phyloP scores from a whole-genome alignment of 2,329 filamentous ascomycete genomes.

The Chrysosporium keratinophilum region DNA sequence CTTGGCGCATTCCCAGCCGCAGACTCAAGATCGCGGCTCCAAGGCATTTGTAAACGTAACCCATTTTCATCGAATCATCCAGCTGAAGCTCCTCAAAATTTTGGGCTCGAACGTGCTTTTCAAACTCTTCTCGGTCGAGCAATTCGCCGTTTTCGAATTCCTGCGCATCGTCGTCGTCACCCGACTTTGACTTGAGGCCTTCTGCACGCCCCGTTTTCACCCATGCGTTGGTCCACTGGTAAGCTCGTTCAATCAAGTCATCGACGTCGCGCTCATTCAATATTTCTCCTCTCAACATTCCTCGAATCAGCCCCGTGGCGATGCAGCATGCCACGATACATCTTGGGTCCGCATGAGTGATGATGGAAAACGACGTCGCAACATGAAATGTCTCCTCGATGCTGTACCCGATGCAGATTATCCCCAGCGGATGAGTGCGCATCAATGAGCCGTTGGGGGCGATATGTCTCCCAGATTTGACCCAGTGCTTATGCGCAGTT shows the following conservation, averaged over 20 bases:
- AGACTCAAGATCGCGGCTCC: conserved; percentile 40
- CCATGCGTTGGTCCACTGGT: conserved; percentile 33
- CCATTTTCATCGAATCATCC: conserved; percentile 40
- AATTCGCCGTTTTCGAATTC: conserved; percentile 16
- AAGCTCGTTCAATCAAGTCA: conserved; percentile 32
- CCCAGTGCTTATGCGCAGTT: conserved; percentile 37
- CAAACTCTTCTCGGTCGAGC: conserved; percentile 37
- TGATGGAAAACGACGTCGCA: conserved; percentile 35
- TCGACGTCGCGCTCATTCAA: conserved; percentile 34
- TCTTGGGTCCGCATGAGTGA: conserved; percentile 44
- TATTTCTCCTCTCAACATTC: conserved; percentile 40
- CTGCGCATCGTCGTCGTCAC: conserved; percentile 2
- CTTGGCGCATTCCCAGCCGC: conserved; percentile 35
- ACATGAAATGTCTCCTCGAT: conserved; percentile 38
- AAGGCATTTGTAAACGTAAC: conserved; percentile 47
- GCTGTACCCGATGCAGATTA: conserved; percentile 37
- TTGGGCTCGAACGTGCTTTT: conserved; percentile 31
- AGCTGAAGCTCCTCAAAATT: conserved; percentile 35
- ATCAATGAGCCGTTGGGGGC: conserved; percentile 47
- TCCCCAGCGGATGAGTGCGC: conserved; percentile 43
- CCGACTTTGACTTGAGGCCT: conserved; percentile 2
- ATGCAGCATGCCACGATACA: conserved; percentile 44
- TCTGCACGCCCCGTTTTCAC: conserved; percentile 22
- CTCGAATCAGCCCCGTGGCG: conserved; percentile 39
- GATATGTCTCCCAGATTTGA: conserved; percentile 28